Conservation (phyloP, 2,329 filamentous ascomycete genomes). For the Tolypocladium tundrense region DNA sequence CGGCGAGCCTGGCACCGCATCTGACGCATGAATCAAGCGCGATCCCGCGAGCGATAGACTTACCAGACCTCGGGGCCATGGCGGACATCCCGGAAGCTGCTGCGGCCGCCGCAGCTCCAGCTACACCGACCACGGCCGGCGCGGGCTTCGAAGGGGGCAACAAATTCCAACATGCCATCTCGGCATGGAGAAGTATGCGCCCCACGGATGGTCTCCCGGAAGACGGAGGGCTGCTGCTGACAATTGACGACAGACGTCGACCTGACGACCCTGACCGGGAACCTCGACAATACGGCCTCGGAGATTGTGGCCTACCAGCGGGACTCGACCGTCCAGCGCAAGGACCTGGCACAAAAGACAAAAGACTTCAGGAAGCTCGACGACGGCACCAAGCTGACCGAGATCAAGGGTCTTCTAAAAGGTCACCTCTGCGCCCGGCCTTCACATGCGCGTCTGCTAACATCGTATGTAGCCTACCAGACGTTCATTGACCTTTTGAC, state of each 20-base stretch:
- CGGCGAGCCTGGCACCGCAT: neutral
- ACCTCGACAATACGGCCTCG: constrained; percentile 84
- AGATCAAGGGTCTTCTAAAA: constrained; percentile 85
- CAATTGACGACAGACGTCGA: constrained; percentile 58
- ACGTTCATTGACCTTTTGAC: constrained; percentile 94
- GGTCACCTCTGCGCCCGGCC: constrained; percentile 32
- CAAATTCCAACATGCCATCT: constrained; percentile 94
- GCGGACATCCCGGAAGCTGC: constrained; percentile 20
- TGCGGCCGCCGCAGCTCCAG: constrained; percentile 12
- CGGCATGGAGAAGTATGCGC: constrained; percentile 79
- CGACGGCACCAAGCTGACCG: constrained; percentile 72
- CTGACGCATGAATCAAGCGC: constrained; percentile 8
- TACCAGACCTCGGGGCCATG: constrained; percentile 12
- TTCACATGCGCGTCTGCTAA: constrained; percentile 7
- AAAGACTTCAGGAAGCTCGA: constrained; percentile 96
- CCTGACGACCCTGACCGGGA: constrained; percentile 71
- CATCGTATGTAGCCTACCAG: constrained; percentile 63
- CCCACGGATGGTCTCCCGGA: neutral
- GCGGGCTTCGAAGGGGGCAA: constrained; percentile 52
- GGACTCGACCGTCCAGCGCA: constrained; percentile 90
- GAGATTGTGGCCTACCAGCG: constrained; percentile 90
- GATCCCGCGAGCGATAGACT: constrained; percentile 1
- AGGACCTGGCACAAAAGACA: constrained; percentile 97
- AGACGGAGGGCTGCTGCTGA: constrained; percentile 8
- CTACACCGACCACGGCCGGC: constrained; percentile 13